Evolutionary conservation across 2,329 filamentous ascomycete species (phyloP).

Genomic region (Diaporthe citriasiana): DNA sequence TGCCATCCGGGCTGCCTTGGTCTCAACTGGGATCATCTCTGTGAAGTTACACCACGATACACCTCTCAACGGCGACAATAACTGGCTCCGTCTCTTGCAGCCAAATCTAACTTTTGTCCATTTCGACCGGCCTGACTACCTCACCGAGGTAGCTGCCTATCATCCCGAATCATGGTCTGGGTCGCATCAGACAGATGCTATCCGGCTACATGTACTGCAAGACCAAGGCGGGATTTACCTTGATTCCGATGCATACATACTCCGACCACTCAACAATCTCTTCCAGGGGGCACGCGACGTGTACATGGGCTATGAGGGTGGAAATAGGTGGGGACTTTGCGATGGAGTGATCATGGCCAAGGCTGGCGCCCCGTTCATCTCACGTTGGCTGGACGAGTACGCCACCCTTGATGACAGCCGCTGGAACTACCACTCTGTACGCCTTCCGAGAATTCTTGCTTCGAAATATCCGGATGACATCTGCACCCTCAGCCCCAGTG

Average conservation of each 20-base stretch:
- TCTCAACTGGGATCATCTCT: background rate
- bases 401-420: background rate
- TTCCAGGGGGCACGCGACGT: background rate
- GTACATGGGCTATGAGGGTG: background rate
- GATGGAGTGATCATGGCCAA: constrained; percentile 2
- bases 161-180: background rate
- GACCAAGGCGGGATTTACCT: background rate
- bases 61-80: background rate
- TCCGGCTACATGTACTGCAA: background rate
- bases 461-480: background rate
- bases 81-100: background rate
- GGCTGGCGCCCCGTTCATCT: background rate
- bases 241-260: background rate
- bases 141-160: background rate
- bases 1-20: background rate
- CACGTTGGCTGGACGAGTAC: background rate
- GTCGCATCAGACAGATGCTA: background rate
- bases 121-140: background rate
- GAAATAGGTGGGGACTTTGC: background rate
- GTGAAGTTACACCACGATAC: background rate
- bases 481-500: background rate
- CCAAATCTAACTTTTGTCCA: background rate
- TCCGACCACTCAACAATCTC: background rate
- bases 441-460: background rate
- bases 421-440: background rate